Base-by-base conservation (phyloP, 768 basidiomycete species). In the Kwoniella dendrophila region DNA sequence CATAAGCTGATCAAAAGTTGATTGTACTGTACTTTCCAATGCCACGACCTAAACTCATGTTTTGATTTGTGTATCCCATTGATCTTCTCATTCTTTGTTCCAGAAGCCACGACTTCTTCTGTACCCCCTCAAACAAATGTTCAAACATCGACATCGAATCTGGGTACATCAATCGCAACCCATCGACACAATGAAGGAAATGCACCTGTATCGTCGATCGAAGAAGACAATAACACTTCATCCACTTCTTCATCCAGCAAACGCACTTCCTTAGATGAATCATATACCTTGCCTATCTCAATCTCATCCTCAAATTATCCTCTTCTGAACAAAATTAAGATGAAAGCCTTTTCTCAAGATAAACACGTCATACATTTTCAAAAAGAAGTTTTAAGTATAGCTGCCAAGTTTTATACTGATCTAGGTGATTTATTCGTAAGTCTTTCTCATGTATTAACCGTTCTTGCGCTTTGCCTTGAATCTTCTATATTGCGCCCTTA, bases 361-460 rank as follows among this genome's bases (percentile, higher is more conserved):
- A 50, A 45, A 20, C 33, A 43, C 30, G 41, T 58, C 14, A 44
- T 49, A 36, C 38, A 16, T 22, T 63, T 63, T 33, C 62, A 63
- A 29, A 49, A 51, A 11, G 47, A 56, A 38, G 44, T 63, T 1
- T 22, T 58, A n/a, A 24, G 29, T 22, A 45, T 50, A 44, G 49
- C 56, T 3, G 55, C 55, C n/a, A 36, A 51, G 22, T 63, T 57
- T 47, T 57, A 57, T 32, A 51, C 30, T 12, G 18, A 14, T 22
- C 27, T 63, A 11, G 48, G 56, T 12, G 36, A 63, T 32, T 29
- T 63, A 24, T 57, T 63, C 22, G 62, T 63, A 52, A 43, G 56
- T 58, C 12, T 16, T 24, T 18, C 41, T 11, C 34, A 36, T 36
- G 7, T 36, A 16, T 16, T 43, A 6, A 8, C 20, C 18, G 30